Evolutionary conservation across 257 asterid genomes (phyloP).

Genomic region (Solanum infundibuliforme): DNA sequence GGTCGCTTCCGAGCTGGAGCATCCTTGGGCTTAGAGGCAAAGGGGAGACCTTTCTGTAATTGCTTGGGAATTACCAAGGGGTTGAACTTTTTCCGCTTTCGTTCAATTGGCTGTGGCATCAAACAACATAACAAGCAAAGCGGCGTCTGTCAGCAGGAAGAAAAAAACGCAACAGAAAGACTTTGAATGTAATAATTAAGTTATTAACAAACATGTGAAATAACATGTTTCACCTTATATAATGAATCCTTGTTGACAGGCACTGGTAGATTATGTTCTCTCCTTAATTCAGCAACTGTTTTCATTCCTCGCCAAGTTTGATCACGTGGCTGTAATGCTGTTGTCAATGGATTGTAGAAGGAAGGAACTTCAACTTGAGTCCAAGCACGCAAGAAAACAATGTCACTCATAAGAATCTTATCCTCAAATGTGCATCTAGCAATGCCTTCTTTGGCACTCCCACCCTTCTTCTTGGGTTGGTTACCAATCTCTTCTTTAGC

Average conservation of each 20-base stretch:
- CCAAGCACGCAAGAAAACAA: conserved; percentile 97
- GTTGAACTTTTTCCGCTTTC: conserved; percentile 77
- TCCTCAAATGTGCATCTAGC: conserved; percentile 98
- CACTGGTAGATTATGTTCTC: conserved; percentile 53
- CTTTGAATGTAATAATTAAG: not conserved
- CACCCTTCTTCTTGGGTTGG: conserved; percentile 70
- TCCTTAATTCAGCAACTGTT: conserved; percentile 81
- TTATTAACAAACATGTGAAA: not conserved
- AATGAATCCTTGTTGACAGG: conserved; percentile 87
- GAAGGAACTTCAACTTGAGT: conserved; percentile 85
- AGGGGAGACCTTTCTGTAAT: conserved; percentile 64
- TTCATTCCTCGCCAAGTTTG: conserved; percentile 88
- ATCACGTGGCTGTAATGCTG: conserved; percentile 83
- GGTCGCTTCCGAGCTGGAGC: conserved; percentile 33
- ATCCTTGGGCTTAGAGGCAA: conserved; percentile 71
- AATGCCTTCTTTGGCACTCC: conserved; percentile 66
- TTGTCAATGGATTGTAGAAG: conserved; percentile 82
- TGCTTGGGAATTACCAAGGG: conserved; percentile 72
- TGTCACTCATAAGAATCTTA: conserved; percentile 79
- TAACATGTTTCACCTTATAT: conserved; percentile 43
- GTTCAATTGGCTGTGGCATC: conserved; percentile 58
- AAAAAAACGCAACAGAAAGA: not conserved
- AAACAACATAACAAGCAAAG: not conserved
- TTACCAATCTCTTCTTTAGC: conserved; percentile 83
- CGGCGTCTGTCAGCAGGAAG: not conserved